Conservation (phyloP, 23 red algal genomes). For the Gracilaria vermiculophylla region DNA sequence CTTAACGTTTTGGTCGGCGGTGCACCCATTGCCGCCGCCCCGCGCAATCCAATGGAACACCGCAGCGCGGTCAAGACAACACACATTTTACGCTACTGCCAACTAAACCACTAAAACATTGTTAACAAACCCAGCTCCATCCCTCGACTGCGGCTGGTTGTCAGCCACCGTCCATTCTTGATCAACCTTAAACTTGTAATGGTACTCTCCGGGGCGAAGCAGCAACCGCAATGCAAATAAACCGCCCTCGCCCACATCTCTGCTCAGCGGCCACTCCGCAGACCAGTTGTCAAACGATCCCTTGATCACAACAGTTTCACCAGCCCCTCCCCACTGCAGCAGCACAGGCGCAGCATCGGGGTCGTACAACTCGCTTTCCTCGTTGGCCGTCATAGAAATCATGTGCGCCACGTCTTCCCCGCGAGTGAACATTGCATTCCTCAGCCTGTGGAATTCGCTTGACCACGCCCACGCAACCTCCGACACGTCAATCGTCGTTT, state of each 20-base stretch:
- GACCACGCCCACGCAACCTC: constrained; percentile 97
- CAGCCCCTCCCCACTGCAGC: constrained; percentile 66
- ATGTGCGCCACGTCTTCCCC: constrained; percentile 56
- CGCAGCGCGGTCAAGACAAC: too few species aligned
- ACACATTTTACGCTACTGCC: not conserved
- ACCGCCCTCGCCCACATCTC: constrained; percentile 19
- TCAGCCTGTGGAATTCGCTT: constrained; percentile 90
- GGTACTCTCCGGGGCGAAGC: constrained; percentile 81
- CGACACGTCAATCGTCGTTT: constrained; percentile 88
- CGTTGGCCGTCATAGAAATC: constrained; percentile 39
- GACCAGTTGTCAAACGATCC: constrained; percentile 97
- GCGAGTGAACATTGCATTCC: constrained; percentile 77
- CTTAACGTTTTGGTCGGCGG: too few species aligned
- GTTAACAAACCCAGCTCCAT: constrained; percentile 77
- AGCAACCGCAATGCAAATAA: constrained; percentile 57
- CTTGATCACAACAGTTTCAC: constrained; percentile 75
- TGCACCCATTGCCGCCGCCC: too few species aligned
- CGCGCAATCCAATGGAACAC: too few species aligned
- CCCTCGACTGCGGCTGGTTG: constrained; percentile 52
- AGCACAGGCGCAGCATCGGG: constrained; percentile 33
- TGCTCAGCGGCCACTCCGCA: constrained; percentile 77
- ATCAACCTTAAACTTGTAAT: constrained; percentile 95
- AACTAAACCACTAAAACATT: constrained; percentile 77
- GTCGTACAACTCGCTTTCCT: constrained; percentile 61
- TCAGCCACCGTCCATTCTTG: constrained; percentile 77